Percentiles rank a stretch among this genome's conserved stretches.
Conservation (phyloP, 345 rosid species). For the Heritiera fomes region DNA sequence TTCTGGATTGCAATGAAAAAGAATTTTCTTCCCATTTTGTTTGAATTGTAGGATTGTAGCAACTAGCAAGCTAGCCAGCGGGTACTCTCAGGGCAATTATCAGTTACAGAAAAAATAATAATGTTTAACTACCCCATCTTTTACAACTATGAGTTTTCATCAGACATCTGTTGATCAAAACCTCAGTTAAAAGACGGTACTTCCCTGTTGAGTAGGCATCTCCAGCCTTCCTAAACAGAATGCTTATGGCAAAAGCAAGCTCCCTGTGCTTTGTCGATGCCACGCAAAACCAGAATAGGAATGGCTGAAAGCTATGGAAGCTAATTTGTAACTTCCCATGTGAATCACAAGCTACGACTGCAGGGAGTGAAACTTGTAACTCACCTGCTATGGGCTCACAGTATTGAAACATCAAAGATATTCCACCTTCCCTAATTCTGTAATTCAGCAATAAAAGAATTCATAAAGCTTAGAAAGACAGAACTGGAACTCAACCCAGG, state of each 20-base stretch:
- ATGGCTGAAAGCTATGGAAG: conserved; percentile 22
- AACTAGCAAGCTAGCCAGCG: neutral
- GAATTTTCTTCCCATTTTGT: neutral
- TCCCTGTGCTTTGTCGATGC: conserved; percentile 14
- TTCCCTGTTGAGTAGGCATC: neutral
- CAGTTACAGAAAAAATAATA: neutral
- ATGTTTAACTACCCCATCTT: neutral
- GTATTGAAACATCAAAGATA: conserved; percentile 34
- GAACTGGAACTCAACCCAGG: conserved; percentile 17
- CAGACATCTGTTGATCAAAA: neutral
- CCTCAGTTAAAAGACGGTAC: neutral
- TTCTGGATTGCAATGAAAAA: no score
- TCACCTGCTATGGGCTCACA: conserved; percentile 38
- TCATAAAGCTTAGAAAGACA: conserved; percentile 31
- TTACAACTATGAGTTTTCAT: conserved; percentile 7
- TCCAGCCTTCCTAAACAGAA: conserved; percentile 14
- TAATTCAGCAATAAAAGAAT: conserved; percentile 38
- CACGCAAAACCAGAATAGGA: conserved; percentile 20
- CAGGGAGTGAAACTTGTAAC: conserved; percentile 28
- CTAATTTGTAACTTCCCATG: neutral
- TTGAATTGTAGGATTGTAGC: neutral
- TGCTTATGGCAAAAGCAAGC: conserved; percentile 23
- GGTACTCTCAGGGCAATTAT: neutral
- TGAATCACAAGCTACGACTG: conserved; percentile 21
- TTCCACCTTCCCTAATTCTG: conserved; percentile 46